A percentile compares a stretch with the other conserved stretches of the same genome.
Conservation (phyloP, 345 rosid species). For the Eucalyptus tenuipes region DNA sequence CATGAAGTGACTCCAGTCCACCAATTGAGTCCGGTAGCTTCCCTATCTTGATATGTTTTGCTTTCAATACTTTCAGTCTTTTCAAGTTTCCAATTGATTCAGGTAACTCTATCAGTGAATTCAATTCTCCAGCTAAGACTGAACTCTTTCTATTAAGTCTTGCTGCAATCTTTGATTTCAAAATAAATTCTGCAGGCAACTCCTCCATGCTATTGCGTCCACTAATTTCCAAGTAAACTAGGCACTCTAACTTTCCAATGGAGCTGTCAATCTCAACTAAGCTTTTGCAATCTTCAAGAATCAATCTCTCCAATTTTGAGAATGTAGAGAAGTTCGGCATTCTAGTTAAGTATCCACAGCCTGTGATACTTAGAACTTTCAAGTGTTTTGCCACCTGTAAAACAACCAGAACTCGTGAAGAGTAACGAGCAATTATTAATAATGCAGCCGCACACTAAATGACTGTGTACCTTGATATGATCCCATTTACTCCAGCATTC, state of each 20-base stretch:
- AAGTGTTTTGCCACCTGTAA: background rate
- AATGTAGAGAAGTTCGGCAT: background rate
- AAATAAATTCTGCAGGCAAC: background rate
- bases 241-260: background rate
- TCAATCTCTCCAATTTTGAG: background rate
- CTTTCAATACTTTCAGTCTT: background rate
- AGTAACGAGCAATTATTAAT: background rate
- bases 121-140: background rate
- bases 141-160: background rate
- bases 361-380: background rate
- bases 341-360: background rate
- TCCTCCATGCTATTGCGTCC: background rate
- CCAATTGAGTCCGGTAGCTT: background rate
- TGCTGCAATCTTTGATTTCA: background rate
- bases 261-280: background rate
- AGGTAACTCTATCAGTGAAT: background rate
- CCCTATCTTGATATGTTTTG: background rate
- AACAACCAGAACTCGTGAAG: background rate
- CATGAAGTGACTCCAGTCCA: background rate
- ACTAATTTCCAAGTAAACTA: background rate
- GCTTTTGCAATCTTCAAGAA: background rate
- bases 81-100: background rate
- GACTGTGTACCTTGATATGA: background rate
- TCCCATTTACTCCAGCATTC: background rate
- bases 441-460: background rate